Conservation (phyloP, 352 stramenopile species). For the Pythium brachiatum region DNA sequence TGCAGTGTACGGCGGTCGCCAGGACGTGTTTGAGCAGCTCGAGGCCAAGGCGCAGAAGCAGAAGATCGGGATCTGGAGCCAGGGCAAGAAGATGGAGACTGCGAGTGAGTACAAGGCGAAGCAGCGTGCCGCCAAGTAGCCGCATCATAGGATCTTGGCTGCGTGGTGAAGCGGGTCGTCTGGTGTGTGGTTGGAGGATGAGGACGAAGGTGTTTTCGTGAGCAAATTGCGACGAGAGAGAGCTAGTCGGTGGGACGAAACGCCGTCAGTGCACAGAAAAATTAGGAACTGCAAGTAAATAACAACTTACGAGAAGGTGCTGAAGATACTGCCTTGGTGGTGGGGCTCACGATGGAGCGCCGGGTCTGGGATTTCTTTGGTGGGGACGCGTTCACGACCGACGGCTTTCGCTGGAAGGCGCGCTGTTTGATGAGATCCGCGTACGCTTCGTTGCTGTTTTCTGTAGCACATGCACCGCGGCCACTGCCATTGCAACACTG, state of each 20-base stretch:
- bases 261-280: neutral
- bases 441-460: conserved; percentile 22
- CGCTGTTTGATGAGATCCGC: conserved; percentile 57
- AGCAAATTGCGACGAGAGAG: conserved; percentile 22
- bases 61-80: conserved; percentile 74
- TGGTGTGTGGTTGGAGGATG: conserved; percentile 2
- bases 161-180: conserved; percentile 10
- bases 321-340: neutral
- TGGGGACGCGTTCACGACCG: conserved; percentile 23
- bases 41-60: conserved; percentile 61
- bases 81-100: conserved; percentile 69
- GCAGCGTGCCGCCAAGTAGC: conserved; percentile 31
- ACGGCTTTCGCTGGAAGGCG: conserved; percentile 53
- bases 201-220: conserved; percentile 5
- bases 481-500: conserved; percentile 4
- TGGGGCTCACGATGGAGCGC: conserved; percentile 4
- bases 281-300: neutral
- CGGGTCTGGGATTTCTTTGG: conserved; percentile 28
- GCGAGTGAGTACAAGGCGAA: conserved; percentile 78
- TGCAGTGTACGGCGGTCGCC: conserved; percentile 76
- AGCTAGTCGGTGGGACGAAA: neutral
- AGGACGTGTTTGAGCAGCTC: conserved; percentile 63
- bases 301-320: neutral
- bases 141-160: conserved; percentile 13
- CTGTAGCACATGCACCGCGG: neutral